Conservation (phyloP, 305 asterid species). For the Fraxinus ornus region DNA sequence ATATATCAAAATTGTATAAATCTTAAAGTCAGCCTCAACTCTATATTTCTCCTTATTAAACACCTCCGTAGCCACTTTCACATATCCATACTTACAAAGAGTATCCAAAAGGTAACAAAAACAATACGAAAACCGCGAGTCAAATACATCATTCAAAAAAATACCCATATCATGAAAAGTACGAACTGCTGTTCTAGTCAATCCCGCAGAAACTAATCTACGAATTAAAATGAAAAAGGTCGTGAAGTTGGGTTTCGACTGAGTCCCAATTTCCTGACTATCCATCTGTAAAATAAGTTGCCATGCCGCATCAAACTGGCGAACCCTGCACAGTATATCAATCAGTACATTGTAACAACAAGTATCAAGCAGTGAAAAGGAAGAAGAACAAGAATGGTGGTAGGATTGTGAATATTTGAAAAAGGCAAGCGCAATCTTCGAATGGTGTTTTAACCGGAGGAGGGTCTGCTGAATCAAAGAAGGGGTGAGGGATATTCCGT, state of each 20-base stretch:
- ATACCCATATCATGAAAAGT: conserved; percentile 70
- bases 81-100: too few relatives aligned
- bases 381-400: conserved; percentile 26
- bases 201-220: conserved; percentile 66
- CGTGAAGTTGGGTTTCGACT: conserved; percentile 58
- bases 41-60: conserved; percentile 75
- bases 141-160: conserved; percentile 46
- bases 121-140: conserved; percentile 36
- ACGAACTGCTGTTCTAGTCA: conserved; percentile 71
- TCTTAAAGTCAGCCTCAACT: conserved; percentile 44
- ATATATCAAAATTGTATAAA: conserved; percentile 71
- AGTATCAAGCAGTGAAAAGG: conserved; percentile 41
- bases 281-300: conserved; percentile 72
- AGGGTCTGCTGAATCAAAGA: conserved; percentile 70
- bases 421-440: conserved; percentile 78
- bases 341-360: conserved; percentile 61
- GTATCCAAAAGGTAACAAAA: conserved; percentile 61
- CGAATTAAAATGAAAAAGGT: conserved; percentile 70
- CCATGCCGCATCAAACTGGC: conserved; percentile 86
- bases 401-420: conserved; percentile 48
- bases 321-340: conserved; percentile 68
- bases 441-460: conserved; percentile 63
- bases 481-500: conserved; percentile 56
- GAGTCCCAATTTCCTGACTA: conserved; percentile 12
- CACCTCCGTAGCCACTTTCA: conserved; percentile 34